A percentile compares a stretch with the other conserved stretches of the same genome.
phyloP scores from a whole-genome alignment of 2,329 filamentous ascomycete genomes.

The Paecilomyces fulvus region DNA sequence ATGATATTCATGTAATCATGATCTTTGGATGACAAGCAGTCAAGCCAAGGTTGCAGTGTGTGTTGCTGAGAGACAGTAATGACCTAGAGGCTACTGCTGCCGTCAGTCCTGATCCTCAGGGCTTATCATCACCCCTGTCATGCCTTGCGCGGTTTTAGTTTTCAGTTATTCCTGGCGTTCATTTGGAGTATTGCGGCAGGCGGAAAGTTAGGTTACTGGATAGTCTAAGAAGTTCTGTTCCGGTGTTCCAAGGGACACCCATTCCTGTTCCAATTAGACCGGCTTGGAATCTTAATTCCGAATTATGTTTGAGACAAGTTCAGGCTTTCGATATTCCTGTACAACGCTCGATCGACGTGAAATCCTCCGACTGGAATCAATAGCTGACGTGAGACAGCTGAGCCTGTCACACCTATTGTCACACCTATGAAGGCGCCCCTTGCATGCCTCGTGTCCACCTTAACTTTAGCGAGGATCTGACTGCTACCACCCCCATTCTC shows the following conservation, averaged over 20 bases:
- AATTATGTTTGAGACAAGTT: conserved; percentile 1
- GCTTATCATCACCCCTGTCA: conserved; percentile 11
- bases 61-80: background rate
- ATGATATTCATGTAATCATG: conserved; percentile 10
- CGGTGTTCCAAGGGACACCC: conserved; percentile 22
- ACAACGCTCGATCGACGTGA: background rate
- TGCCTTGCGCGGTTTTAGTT: conserved; percentile 12
- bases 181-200: conserved; percentile 20
- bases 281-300: conserved; percentile 4
- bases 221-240: conserved; percentile 12
- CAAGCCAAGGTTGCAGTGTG: background rate
- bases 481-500: too few species aligned
- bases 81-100: conserved; percentile 3
- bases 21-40: conserved; percentile 7
- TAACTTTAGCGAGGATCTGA: too few species aligned
- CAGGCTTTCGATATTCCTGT: background rate
- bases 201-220: conserved; percentile 21
- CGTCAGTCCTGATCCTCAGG: conserved; percentile 4
- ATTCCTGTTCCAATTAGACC: conserved; percentile 15
- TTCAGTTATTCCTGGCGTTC: conserved; percentile 25
- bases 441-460: too few species aligned
- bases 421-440: too few species aligned
- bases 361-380: background rate
- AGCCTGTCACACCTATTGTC: too few species aligned
- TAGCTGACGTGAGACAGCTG: too few species aligned